Evolutionary conservation across 768 basidiomycete species (phyloP), one percentile per base, ranked within the genome.

Genomic region (Phaeotremella skinneri): DNA sequence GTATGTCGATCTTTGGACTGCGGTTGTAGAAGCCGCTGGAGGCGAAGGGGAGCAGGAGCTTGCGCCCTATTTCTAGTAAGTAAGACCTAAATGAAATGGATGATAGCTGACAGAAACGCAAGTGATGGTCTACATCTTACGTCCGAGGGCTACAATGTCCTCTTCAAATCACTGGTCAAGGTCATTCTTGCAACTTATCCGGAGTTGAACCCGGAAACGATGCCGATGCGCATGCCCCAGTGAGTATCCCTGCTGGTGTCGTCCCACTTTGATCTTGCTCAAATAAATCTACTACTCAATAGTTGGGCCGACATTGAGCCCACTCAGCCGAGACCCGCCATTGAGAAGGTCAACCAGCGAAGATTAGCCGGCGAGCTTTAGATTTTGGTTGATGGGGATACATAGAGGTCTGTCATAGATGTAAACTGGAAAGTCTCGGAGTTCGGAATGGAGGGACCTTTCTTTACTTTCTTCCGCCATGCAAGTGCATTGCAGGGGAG

Each of bases 91-190:
- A 21, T 27, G 31, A 1, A 2, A 5, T 7, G 14, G 16, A 21
- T 57, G 23, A n/a, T 31, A 3, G 53, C 37, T 52, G 23, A 55
- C 49, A 20, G 29, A 17, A 58, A 32, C 2, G 9, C 21, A 53
- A 76, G 70, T 41, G 92, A 96, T 71, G 92, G 92, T 1, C 77
- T 96, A 51, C 92, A 96, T 76, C 77, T 91, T 67, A 90, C 83
- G 53, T 80, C 75, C n/a, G 81, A 78, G 1, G 92, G 90, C 23
- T 92, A 92, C 67, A 73, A 81, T 74, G 88, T 89, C 67, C 69
- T 88, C 27, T 91, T 85, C 72, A 81, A 87, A 20, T 80, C 78
- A 20, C 67, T 93, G 52, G 79, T 85, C 49, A 76, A 81, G 52
- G 80, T 83, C 1, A 86, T 93, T 63, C 66, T 67, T 27, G 76